Conservation (phyloP, 2,329 filamentous ascomycete species). For the Chaetomiaceae sp. region DNA sequence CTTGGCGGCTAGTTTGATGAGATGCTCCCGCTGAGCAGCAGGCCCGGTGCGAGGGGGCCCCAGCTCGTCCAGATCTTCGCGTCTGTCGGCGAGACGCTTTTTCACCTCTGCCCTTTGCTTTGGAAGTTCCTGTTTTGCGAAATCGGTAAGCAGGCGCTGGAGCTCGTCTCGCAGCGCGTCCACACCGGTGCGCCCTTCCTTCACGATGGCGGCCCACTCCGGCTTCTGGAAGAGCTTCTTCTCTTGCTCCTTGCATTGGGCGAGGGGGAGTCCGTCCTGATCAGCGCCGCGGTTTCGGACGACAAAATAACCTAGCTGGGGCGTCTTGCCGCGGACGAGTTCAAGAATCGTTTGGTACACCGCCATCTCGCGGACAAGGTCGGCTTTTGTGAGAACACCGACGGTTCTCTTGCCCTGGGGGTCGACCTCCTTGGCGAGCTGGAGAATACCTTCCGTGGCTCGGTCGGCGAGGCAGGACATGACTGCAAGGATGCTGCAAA, state of each 20-base stretch:
- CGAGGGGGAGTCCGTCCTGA: slow-evolving; percentile 32
- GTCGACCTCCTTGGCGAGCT: slow-evolving; percentile 38
- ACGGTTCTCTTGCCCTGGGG: slow-evolving; percentile 40
- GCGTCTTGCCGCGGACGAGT: slow-evolving; percentile 37
- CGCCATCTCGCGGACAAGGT: slow-evolving; percentile 44
- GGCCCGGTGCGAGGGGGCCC: slow-evolving; percentile 30
- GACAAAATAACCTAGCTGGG: slow-evolving; percentile 46
- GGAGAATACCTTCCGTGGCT: slow-evolving; percentile 38
- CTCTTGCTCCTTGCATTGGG: slow-evolving; percentile 34
- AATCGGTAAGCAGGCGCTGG: slow-evolving; percentile 36
- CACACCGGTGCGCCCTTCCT: slow-evolving; percentile 33
- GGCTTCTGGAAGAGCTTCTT: slow-evolving; percentile 36
- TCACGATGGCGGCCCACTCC: slow-evolving; percentile 33
- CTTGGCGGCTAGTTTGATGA: slow-evolving; percentile 32
- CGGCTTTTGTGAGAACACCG: slow-evolving; percentile 56
- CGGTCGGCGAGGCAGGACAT: slow-evolving; percentile 37
- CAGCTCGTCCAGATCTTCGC: slow-evolving; percentile 28
- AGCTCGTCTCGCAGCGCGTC: slow-evolving; percentile 35
- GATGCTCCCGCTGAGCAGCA: slow-evolving; percentile 33
- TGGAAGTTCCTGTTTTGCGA: slow-evolving; percentile 38
- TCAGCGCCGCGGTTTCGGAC: slow-evolving; percentile 47
- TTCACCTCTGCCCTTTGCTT: slow-evolving; percentile 33
- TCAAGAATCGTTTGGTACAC: slow-evolving; percentile 39
- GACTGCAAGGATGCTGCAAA: slow-evolving; percentile 44
- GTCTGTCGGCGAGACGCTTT: slow-evolving; percentile 9